Evolutionary conservation across 2,329 filamentous ascomycete genomes (phyloP).

Genomic region (Bipolaris cookei): DNA sequence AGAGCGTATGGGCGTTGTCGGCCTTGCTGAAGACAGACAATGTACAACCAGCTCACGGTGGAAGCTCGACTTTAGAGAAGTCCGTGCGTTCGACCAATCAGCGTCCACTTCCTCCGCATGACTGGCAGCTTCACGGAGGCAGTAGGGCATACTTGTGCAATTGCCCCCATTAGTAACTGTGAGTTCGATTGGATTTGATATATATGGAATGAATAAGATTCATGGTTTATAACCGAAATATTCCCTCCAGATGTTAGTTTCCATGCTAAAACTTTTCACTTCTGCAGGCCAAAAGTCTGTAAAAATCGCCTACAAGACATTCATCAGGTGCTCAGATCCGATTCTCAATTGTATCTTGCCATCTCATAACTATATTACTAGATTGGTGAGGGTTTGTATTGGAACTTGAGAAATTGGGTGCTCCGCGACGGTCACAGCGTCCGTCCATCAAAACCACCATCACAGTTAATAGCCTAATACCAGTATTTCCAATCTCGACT

Average conservation of each 20-base stretch:
- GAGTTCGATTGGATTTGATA: too few species aligned
- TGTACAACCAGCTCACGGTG: background rate
- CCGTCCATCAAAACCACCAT: too few species aligned
- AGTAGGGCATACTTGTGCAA: too few species aligned
- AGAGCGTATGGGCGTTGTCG: background rate
- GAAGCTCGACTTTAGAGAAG: slow-evolving; percentile 9
- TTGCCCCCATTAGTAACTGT: too few species aligned
- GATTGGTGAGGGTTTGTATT: background rate
- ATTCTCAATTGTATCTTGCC: background rate
- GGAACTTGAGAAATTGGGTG: background rate
- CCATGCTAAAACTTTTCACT: background rate
- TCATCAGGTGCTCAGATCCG: background rate
- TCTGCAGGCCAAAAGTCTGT: background rate
- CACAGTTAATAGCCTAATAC: too few species aligned
- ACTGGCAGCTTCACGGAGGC: too few species aligned
- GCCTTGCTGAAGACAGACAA: background rate
- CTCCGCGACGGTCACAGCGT: too few species aligned
- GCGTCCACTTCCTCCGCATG: slow-evolving; percentile 4
- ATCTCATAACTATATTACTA: background rate
- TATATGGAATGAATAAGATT: too few species aligned
- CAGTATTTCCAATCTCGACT: too few species aligned
- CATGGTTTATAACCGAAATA: too few species aligned
- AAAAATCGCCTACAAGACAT: too few species aligned
- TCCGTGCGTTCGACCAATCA: slow-evolving; percentile 10
- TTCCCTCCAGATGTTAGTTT: too few species aligned